Evolutionary conservation across 1,284 basidiomycete species (phyloP), one percentile per base, ranked within the genome.

Genomic region (Ustilago vetiveriae): DNA sequence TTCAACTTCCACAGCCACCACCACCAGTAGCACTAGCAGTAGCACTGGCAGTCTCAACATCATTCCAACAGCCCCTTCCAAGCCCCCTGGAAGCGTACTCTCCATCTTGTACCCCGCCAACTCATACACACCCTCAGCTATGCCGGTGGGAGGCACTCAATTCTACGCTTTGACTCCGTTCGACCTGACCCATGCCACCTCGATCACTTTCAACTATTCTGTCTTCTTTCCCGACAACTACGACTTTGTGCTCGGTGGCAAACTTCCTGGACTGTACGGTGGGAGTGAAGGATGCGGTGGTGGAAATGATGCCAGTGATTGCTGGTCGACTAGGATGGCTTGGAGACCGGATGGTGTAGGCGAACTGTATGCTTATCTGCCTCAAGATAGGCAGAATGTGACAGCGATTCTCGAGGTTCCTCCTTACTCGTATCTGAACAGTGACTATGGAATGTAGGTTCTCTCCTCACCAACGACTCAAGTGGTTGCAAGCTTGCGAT

Each of bases 351-450:
- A 51, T 16, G 68, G 63, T 4, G 16, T 30, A 7, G 82, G 82
- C 3, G 83, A 83, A 46, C 82, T 91, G 23, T 92, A 92, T 75
- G 83, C 91, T 3, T 76, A 76, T 36, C 40, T 68, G 3, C 71
- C 72, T 2, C 63, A 76, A 40, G 40, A 44, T 14, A 53, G 45
- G 36, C 66, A 73, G 33, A 64, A 67, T 23, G 33, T 37, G 2
- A 46, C 43, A 4, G 55, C 48, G 1, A 2, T 75, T 8, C 41
- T 69, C 23, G 6, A 29, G 1, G 60, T 71, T 2, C 57, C 57
- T 4, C 71, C 73, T 7, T 46, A 64, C 11, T 49, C 39, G 30
- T 58, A 59, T 21, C 50, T 72, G 22, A 66, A 74, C 44, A 17
- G 36, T 6, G 55, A 72, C n/a, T 71, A 74, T 33, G 74, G 71